These are phyloP conservation scores for Nannizziopsis barbatae DNA, from an alignment of 2,329 filamentous ascomycete species.

Conservation along the genomic window DNA sequence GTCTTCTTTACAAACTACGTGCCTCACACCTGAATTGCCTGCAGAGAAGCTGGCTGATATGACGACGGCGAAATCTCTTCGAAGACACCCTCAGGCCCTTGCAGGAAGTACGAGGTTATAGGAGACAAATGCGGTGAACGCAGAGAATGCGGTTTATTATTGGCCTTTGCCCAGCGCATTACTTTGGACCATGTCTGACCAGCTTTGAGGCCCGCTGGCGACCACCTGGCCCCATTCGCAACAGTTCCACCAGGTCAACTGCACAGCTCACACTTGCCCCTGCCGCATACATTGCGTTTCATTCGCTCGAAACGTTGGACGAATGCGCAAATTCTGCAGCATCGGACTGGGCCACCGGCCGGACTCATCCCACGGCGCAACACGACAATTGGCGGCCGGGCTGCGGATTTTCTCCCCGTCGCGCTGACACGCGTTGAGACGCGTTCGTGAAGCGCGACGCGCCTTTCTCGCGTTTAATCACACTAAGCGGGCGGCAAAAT, in stretches of 20 bases:
- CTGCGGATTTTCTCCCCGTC: background rate
- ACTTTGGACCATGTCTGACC: conserved; percentile 11
- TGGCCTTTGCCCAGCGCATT: background rate
- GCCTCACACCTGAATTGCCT: too few relatives aligned
- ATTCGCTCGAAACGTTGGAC: too few relatives aligned
- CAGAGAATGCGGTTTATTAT: background rate
- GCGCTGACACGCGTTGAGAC: conserved; percentile 8
- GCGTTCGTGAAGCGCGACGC: conserved; percentile 6
- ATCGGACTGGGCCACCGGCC: background rate
- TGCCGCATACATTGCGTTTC: too few relatives aligned
- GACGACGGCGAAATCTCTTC: too few relatives aligned
- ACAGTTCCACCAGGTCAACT: too few relatives aligned
- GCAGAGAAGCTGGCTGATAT: too few relatives aligned
- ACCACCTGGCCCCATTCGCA: background rate
- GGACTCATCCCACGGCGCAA: background rate
- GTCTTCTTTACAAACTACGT: too few relatives aligned
- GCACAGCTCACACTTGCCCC: too few relatives aligned
- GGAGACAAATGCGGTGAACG: conserved; percentile 8
- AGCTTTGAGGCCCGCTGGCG: background rate
- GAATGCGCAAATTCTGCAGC: background rate
- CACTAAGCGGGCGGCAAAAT: background rate
- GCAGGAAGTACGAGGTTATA: background rate
- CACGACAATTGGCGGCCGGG: conserved; percentile 4
- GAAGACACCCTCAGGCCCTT: too few relatives aligned
- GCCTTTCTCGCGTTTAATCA: conserved; percentile 6